Evolutionary conservation across 441 rosid genomes (phyloP), one percentile per base, ranked within the genome.

Genomic region (Adansonia gregorii): DNA sequence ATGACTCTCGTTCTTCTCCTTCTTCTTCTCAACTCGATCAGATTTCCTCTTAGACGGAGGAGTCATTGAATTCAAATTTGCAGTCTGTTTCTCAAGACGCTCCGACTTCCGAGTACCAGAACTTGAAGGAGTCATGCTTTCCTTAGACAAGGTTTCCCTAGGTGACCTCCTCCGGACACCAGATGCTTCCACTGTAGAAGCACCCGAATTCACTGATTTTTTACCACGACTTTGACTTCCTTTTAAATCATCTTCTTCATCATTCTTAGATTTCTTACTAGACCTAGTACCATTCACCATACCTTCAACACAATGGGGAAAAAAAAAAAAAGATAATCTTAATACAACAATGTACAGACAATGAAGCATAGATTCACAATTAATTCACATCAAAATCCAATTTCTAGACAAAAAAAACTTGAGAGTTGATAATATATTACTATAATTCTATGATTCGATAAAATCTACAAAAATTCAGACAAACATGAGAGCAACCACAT

Each of bases 111-210:
- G 80, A 78, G 75, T 75, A 79, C 81, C 79, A 35, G 83, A 67
- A 51, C 83, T 82, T 11, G 85, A 81, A 75, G 58, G 84, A 80
- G 49, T 68, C 79, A 76, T 19, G 43, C 46, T 83, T 74, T 85
- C 83, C 76, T 80, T 84, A 11, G 80, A 74, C 14, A 81, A 58
- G 65, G 85, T 67, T 73, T 85, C 92, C 67, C 92, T 82, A 14
- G 54, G 60, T 39, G 92, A 89, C 87, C 92, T 88, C 87, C 92
- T 88, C 85, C 91, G 87, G 67, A 84, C 71, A 83, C 80, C 83
- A 72, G 78, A 70, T 46, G 86, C 35, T 67, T 85, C 84, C 4
- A 70, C 72, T 7, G 78, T 72, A 67, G 76, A 49, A 60, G 78
- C 64, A 41, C 82, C 78, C 5, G 80, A 52, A 78, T 78, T 78